Base-by-base conservation (phyloP, 2,329 filamentous ascomycete species). In the Cadophora sp. region DNA sequence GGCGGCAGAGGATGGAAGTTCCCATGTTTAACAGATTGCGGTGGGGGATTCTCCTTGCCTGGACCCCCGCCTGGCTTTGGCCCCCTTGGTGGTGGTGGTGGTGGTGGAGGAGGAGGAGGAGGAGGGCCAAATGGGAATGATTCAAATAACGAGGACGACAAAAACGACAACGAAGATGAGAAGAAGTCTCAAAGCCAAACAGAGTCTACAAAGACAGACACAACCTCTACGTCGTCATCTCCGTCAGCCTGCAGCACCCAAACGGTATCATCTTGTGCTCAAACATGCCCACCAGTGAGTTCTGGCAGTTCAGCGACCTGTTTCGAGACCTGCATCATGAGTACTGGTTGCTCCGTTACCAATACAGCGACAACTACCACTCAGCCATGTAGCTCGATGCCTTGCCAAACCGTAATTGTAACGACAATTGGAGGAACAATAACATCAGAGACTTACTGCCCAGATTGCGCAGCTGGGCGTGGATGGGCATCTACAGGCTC, bases 1-100 rank as follows among this genome's bases (percentile, higher is more conserved):
- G 48, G 48, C 27, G 48, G 48, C 11, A 22, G 48, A 4, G 48
- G 48, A 13, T 51, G 48, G 48, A 51, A 51, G 22, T 51, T 51
- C 16, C 48, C 48, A 1, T 51, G 48, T 13, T 14, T 51, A 11
- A 27, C 30, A 13, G 30, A 20, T 18, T 51, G 48, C 13, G 48
- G 22, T 27, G 22, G 48, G 5, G 48, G 48, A 6, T 51, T 51
- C 13, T 51, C 48, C 3, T 18, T 51, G 13, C 48, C 48, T 16
- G 48, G 48, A 16, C 22, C 48, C 1, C 48, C 48, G 11, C 48
- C 48, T 51, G 48, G 48, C 13, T 51, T 51, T 16, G 48, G 48
- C 24, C 20, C 48, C 22, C 48, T 51, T 51, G 22, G 48, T 6
- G 48, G 48, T 16, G 48, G 22, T 4, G 48, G 48, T 8, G 22